These are phyloP conservation scores for Talaromyces sp. DNA, from an alignment of 2,329 filamentous ascomycete genomes.

Conservation along the genomic window DNA sequence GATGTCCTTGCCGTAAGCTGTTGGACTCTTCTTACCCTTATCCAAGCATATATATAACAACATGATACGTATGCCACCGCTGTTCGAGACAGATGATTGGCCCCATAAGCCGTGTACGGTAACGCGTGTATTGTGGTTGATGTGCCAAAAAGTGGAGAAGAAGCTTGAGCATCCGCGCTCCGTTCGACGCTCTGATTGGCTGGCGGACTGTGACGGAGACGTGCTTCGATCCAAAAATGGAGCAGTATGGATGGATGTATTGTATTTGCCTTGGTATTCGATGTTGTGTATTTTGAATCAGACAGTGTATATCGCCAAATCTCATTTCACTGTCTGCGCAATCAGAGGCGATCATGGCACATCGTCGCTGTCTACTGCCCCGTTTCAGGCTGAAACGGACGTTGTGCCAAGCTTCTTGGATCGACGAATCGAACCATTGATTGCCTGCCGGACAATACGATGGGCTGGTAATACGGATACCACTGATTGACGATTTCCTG, in stretches of 20 bases:
- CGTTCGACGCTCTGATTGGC: not conserved
- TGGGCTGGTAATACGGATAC: not conserved
- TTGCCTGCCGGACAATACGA: not conserved
- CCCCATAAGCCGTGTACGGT: not conserved
- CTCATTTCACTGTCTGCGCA: not conserved
- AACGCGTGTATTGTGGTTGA: not conserved
- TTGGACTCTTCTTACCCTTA: too few relatives aligned
- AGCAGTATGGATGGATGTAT: not conserved
- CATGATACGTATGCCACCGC: not conserved
- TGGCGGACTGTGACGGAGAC: conserved; percentile 2
- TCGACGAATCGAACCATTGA: conserved; percentile 6
- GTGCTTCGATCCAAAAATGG: conserved; percentile 4
- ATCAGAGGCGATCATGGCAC: not conserved
- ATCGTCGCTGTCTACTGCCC: not conserved
- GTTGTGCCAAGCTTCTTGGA: conserved; percentile 7
- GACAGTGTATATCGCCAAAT: not conserved
- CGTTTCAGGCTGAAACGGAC: conserved; percentile 2
- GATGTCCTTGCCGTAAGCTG: not conserved
- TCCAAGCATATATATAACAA: not conserved
- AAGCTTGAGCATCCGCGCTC: not conserved
- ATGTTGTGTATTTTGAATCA: not conserved
- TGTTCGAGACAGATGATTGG: not conserved
- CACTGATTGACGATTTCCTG: not conserved
- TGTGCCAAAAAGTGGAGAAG: not conserved
- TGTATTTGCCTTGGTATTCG: not conserved